Conservation (phyloP, 805 yeast species). For the Monosporozyma aquatica region DNA sequence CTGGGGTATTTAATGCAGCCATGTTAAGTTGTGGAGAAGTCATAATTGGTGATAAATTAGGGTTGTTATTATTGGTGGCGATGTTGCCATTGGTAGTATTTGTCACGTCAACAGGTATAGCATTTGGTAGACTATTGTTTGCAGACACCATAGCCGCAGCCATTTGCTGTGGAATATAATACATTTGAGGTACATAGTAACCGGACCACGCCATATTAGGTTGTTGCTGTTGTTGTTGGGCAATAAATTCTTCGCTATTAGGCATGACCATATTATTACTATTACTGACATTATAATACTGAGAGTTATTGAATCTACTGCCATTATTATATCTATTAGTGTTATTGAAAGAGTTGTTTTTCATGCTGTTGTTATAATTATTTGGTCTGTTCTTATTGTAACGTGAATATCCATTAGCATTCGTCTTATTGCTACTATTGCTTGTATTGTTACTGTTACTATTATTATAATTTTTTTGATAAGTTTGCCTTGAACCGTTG, state of each 20-base stretch:
- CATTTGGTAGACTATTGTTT: neutral
- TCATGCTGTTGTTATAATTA: constrained; percentile 2
- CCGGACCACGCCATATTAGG: constrained; percentile 21
- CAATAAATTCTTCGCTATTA: neutral
- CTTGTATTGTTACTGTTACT: neutral
- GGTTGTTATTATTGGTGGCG: no score
- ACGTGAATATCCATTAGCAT: neutral
- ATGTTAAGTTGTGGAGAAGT: constrained; percentile 1
- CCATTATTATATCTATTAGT: constrained; percentile 1
- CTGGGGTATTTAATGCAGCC: neutral
- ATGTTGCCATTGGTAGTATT: no score
- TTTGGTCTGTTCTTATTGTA: constrained; percentile 4
- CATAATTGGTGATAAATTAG: constrained; percentile 1
- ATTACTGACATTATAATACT: neutral
- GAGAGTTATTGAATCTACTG: neutral
- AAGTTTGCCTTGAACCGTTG: neutral
- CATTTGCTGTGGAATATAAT: constrained; percentile 21
- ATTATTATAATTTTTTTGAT: neutral
- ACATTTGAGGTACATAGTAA: constrained; percentile 20
- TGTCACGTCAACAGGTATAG: neutral
- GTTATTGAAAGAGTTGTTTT: neutral
- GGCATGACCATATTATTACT: neutral
- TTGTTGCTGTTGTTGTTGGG: constrained; percentile 1
- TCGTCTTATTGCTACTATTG: no score
- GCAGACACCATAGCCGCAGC: constrained; percentile 6